Conservation (phyloP, 1,139 yeast genomes). For the Candida labiduridarum region DNA sequence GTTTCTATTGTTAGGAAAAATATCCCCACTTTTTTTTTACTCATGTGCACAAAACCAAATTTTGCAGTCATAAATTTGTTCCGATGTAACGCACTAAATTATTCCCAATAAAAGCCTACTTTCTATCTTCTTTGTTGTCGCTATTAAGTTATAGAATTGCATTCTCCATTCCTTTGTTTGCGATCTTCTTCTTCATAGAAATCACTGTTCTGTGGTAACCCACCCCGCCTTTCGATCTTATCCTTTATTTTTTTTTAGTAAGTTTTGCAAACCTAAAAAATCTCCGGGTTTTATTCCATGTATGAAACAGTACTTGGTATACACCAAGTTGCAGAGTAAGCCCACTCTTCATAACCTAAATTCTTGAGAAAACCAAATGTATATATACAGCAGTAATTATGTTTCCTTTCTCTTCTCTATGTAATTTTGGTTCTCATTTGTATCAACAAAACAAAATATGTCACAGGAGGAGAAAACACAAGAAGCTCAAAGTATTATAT, state of each 20-base stretch:
- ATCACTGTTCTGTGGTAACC: background rate
- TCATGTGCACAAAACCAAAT: background rate
- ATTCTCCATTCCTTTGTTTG: background rate
- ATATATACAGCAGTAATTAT: no score
- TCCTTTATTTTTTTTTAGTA: background rate
- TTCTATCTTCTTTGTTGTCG: no score
- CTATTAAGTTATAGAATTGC: no score
- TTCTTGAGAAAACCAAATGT: background rate
- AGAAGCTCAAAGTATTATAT: conserved; percentile 4
- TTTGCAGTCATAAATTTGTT: background rate
- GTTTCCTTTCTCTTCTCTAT: background rate
- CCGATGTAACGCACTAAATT: no score
- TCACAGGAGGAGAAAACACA: background rate
- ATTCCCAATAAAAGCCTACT: no score
- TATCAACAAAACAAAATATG: background rate
- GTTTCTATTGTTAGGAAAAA: background rate
- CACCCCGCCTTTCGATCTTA: background rate
- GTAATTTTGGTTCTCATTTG: background rate
- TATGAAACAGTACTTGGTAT: background rate
- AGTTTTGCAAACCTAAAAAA: background rate
- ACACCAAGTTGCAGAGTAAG: background rate
- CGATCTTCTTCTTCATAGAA: background rate
- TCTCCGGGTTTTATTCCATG: background rate
- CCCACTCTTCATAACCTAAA: background rate
- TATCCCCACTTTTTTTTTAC: background rate